Conservation (phyloP, 2,329 filamentous ascomycete species). For the Pseudopyrenochaeta lycopersici region DNA sequence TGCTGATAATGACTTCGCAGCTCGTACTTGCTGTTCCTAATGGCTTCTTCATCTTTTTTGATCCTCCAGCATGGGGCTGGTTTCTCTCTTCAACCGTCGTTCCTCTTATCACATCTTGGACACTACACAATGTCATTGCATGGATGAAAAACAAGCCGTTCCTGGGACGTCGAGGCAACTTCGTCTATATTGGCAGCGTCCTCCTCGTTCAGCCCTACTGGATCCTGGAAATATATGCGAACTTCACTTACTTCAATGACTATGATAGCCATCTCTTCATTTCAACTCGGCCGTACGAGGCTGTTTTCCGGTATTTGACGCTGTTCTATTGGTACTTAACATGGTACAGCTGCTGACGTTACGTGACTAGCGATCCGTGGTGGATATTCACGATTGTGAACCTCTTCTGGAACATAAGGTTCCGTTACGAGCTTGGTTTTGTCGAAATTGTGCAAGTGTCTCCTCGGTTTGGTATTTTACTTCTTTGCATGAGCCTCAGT, state of each 20-base stretch:
- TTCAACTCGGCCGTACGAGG: constrained; percentile 2
- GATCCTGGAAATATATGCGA: constrained; percentile 7
- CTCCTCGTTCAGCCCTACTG: constrained; percentile 30
- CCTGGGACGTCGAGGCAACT: constrained; percentile 24
- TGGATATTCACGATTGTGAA: constrained; percentile 67
- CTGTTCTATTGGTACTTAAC: not conserved
- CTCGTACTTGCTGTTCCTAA: constrained; percentile 3
- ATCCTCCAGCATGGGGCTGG: not conserved
- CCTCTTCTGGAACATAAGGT: constrained; percentile 67
- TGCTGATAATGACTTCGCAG: constrained; percentile 2
- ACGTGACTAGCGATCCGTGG: constrained; percentile 64
- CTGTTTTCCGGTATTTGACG: constrained; percentile 1
- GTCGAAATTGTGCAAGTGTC: constrained; percentile 64
- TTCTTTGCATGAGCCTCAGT: constrained; percentile 65
- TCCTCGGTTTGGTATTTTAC: constrained; percentile 67
- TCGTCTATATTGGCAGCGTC: constrained; percentile 37
- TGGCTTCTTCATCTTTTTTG: constrained; percentile 6
- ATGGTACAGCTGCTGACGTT: constrained; percentile 1
- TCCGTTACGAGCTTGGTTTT: constrained; percentile 64
- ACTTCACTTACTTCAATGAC: constrained; percentile 5
- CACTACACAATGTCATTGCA: constrained; percentile 8
- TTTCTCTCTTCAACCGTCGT: constrained; percentile 9
- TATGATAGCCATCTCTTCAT: not conserved
- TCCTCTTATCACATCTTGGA: constrained; percentile 1
- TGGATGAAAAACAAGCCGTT: constrained; percentile 11